phyloP scores from a whole-genome alignment of 2,329 filamentous ascomycete genomes.

The Hortaea sp. region DNA sequence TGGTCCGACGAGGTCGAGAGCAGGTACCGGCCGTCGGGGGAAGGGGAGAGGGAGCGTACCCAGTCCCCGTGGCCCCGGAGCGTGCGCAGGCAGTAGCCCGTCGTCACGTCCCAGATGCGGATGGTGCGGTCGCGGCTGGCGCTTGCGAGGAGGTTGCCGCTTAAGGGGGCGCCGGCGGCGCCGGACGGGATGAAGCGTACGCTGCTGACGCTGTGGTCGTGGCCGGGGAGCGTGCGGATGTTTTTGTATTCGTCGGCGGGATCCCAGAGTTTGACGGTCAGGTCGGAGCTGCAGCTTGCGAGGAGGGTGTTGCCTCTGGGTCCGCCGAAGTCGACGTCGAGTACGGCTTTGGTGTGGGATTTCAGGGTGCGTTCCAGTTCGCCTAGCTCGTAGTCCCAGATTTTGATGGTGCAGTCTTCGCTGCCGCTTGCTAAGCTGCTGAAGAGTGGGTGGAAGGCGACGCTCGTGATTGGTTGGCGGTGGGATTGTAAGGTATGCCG shows the following conservation, averaged over 20 bases:
- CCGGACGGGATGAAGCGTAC: conserved; percentile 82
- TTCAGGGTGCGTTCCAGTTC: conserved; percentile 86
- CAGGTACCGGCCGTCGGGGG: conserved; percentile 71
- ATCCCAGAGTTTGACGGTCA: conserved; percentile 94
- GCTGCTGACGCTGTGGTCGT: conserved; percentile 84
- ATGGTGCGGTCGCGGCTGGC: conserved; percentile 78
- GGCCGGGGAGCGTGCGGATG: conserved; percentile 78
- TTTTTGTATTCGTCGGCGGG: conserved; percentile 90
- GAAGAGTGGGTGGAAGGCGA: conserved; percentile 88
- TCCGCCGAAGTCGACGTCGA: conserved; percentile 85
- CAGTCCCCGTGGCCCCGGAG: conserved; percentile 76
- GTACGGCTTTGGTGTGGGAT: conserved; percentile 78
- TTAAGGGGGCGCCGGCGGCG: conserved; percentile 65
- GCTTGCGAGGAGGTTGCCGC: conserved; percentile 75
- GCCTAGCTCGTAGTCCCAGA: conserved; percentile 94
- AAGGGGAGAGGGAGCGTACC: conserved; percentile 82
- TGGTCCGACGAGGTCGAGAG: conserved; percentile 76
- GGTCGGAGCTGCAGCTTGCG: conserved; percentile 74
- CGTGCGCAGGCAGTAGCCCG: conserved; percentile 87
- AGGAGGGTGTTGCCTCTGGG: conserved; percentile 69
- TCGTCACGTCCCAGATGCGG: conserved; percentile 85
- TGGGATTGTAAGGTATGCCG: conserved; percentile 78
- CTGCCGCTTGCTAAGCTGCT: conserved; percentile 83
- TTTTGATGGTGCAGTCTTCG: conserved; percentile 88
- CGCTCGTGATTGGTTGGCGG: conserved; percentile 68